Evolutionary conservation across 179 eudicot species (phyloP).

Genomic region (Heliamphora pulchella): DNA sequence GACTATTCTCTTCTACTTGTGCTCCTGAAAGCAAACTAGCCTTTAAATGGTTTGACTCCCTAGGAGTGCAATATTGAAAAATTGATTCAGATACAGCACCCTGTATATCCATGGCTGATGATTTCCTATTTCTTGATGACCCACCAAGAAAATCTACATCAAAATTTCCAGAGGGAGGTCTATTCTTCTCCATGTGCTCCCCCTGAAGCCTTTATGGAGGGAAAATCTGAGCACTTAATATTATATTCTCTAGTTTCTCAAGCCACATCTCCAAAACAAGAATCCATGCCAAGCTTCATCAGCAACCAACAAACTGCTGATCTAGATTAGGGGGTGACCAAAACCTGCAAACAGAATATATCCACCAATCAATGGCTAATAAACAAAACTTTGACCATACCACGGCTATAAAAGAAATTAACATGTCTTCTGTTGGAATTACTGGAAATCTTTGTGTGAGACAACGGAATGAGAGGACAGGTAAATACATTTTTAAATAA

Average conservation of each 20-base stretch:
- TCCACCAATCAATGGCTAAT: constrained; percentile 1
- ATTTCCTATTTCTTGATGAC: constrained; percentile 41
- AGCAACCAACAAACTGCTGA: not conserved
- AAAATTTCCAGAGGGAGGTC: constrained; percentile 31
- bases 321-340: not conserved
- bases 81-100: constrained; percentile 19
- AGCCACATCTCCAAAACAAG: constrained; percentile 11
- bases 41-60: constrained; percentile 24
- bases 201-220: constrained; percentile 34
- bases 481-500: too few relatives aligned
- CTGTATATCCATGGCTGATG: constrained; percentile 23
- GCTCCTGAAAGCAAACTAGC: constrained; percentile 4
- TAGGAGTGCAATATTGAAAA: constrained; percentile 18
- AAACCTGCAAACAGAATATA: not conserved
- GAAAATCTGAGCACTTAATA: constrained; percentile 26
- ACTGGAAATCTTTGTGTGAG: not conserved
- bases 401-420: not conserved
- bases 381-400: not conserved
- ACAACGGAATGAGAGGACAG: too few relatives aligned
- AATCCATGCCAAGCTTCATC: constrained; percentile 7
- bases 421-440: not conserved
- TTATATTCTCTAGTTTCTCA: constrained; percentile 4
- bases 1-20: constrained; percentile 21
- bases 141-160: constrained; percentile 27
- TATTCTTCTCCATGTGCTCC: constrained; percentile 29